Evolutionary conservation across 1,139 yeast species (phyloP).

Genomic region (Candida neerlandica): DNA sequence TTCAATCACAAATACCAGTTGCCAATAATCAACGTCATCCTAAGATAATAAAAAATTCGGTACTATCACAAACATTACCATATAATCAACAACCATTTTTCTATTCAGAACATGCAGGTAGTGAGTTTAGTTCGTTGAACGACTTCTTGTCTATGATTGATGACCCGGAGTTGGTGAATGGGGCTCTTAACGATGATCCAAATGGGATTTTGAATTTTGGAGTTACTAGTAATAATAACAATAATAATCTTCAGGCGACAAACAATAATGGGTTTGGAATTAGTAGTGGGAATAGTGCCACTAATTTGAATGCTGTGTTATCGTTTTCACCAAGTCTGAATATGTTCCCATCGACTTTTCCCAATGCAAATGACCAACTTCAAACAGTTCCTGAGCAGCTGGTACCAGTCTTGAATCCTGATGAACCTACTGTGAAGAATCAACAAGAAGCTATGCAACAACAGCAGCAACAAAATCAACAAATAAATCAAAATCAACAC

Average conservation of each 20-base stretch:
- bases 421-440: conserved; percentile 8
- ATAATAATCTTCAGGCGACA: neutral
- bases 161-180: conserved; percentile 68
- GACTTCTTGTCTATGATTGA: conserved; percentile 91
- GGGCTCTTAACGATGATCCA: conserved; percentile 45
- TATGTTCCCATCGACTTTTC: conserved; percentile 23
- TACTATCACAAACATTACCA: conserved; percentile 46
- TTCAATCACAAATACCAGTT: conserved; percentile 14
- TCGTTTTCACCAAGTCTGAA: conserved; percentile 34
- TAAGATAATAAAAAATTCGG: conserved; percentile 28
- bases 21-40: conserved; percentile 9
- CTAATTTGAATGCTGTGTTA: conserved; percentile 27
- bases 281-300: conserved; percentile 19
- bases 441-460: conserved; percentile 7
- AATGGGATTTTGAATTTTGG: conserved; percentile 30
- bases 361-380: conserved; percentile 16
- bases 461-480: conserved; percentile 13
- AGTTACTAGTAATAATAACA: conserved; percentile 16
- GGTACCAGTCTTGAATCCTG: neutral
- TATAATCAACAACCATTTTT: conserved; percentile 74
- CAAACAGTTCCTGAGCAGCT: conserved; percentile 14
- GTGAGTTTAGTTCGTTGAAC: conserved; percentile 87
- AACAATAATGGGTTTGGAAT: conserved; percentile 12
- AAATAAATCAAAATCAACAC: conserved; percentile 15
- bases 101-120: conserved; percentile 89